Base-by-base conservation (phyloP, 768 basidiomycete species). In the Lactifluus piperatus region DNA sequence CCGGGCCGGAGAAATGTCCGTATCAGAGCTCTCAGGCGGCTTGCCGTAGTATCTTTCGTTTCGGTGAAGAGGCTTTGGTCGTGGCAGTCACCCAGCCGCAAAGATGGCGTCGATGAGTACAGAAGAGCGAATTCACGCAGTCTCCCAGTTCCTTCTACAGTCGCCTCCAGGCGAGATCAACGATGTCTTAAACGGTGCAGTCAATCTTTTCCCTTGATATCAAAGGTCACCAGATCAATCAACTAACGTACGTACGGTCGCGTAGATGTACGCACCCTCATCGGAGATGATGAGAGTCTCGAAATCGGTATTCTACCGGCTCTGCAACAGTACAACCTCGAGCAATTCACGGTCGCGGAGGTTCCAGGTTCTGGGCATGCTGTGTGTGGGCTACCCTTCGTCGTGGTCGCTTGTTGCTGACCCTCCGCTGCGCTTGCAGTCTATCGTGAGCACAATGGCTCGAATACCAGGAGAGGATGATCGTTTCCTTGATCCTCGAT, bases 91-190 rank as follows among this genome's bases (percentile, higher is more conserved):
- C n/a, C n/a, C n/a, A 48, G 14, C n/a, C 32, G 7, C 39, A 34
- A 43, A 45, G 26, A 51, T 45, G 43, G 43, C 45, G 43, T 46
- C 60, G 32, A 88, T 89, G 86, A 79, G 82, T 63, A 70, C 76
- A 51, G 72, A 75, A 53, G 83, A 86, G 67, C 82, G 85, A 29
- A 82, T 91, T 47, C 75, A 82, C 67, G 79, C 80, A 8, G 94
- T 88, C 24, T 84, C 88, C 26, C 77, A 77, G 32, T 90, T 97
- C 67, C 76, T 98, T 30, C 78, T 91, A 0, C 94, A 97, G 70
- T 85, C 91, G 1, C 94, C 94, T 26, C 94, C 94, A 0, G 94
- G 94, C 46, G 90, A 98, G 76, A 93, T 97, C 64, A 97, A 95
- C 71, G 94, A 97, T 74, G 94, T 97, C 18, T 77, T 97, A 54